Evolutionary conservation across 202 grass and related monocot genomes (phyloP).

Genomic region (Carex arenaria): DNA sequence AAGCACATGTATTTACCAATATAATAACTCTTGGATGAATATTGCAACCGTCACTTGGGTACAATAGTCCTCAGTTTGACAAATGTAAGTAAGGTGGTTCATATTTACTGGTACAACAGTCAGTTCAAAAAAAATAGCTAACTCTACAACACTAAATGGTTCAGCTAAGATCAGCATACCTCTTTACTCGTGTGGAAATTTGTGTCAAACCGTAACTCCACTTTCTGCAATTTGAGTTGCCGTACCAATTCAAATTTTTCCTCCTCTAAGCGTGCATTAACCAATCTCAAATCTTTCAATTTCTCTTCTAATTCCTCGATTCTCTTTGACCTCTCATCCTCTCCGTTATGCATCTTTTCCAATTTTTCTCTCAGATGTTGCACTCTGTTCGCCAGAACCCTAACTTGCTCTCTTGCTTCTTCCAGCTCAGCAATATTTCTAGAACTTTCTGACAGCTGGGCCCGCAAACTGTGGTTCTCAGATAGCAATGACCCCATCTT

Average conservation of each 20-base stretch:
- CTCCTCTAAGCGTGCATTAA: constrained; percentile 49
- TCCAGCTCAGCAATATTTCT: not conserved
- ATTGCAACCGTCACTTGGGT: not conserved
- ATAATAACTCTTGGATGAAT: not conserved
- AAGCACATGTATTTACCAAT: not conserved
- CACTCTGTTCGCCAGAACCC: constrained; percentile 28
- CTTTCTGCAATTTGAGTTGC: constrained; percentile 35
- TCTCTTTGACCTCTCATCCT: constrained; percentile 47
- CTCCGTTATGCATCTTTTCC: constrained; percentile 1
- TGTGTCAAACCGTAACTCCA: constrained; percentile 31
- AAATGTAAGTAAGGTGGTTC: not conserved
- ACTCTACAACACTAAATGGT: not conserved
- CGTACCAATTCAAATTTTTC: constrained; percentile 60
- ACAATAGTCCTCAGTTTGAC: not conserved
- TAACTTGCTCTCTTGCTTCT: not conserved
- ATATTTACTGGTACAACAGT: not conserved
- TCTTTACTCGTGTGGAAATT: constrained; percentile 42
- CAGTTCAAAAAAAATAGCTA: not conserved
- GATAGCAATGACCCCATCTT: constrained; percentile 26
- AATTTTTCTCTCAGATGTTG: constrained; percentile 12
- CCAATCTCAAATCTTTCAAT: constrained; percentile 39
- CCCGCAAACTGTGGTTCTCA: constrained; percentile 24
- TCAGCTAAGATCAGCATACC: constrained; percentile 32
- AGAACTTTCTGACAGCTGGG: constrained; percentile 7
- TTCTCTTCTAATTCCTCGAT: constrained; percentile 57